Base-by-base conservation (phyloP, 805 yeast species). In the Candida alai region DNA sequence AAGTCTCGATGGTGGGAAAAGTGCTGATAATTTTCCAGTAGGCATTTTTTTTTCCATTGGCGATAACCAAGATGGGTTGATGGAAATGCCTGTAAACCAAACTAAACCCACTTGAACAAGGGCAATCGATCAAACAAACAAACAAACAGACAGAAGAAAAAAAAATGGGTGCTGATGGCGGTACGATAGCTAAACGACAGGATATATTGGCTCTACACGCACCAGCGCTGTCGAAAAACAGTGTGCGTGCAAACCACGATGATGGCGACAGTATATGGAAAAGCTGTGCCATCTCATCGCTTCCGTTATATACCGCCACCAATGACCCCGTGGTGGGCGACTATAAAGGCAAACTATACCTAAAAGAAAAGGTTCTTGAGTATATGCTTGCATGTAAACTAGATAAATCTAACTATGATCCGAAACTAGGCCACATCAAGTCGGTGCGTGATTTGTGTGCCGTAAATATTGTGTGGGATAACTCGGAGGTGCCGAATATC, bases 321-420 rank as follows among this genome's bases (percentile, higher is more conserved):
- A 45, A 44, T 10, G 47, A 40, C 11, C 82, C 81, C 0, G 58
- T 84, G 2, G 81, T 82, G 2, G 72, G 85, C 21, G 95, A 87
- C 54, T 79, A 66, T 49, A 60, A 60, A 32, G 96, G 96, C 0
- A 51, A 63, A 19, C 48, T 87, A 4, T 83, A 70, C 54, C 74
- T 80, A 43, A 84, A 83, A 41, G 84, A 78, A 37, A 56, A 78
- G 19, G 52, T 84, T 0, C 48, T 87, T 5, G 80, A 80, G 45
- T 65, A 70, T 50, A 50, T 87, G 4, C 43, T 83, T 2, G 58
- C 62, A 9, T 52, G 52, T 24, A 60, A 57, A 16, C 47, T 47
- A 13, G 25, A 45, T 36, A 12, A 48, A 43, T 19, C 65, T 51
- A 36, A 46, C 41, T 17, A 34, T 19, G 29, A 40, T 30, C 21